These are phyloP conservation scores for Coemansia sp. DNA, from an alignment of 192 early-diverging fungal species.

Conservation along the genomic window DNA sequence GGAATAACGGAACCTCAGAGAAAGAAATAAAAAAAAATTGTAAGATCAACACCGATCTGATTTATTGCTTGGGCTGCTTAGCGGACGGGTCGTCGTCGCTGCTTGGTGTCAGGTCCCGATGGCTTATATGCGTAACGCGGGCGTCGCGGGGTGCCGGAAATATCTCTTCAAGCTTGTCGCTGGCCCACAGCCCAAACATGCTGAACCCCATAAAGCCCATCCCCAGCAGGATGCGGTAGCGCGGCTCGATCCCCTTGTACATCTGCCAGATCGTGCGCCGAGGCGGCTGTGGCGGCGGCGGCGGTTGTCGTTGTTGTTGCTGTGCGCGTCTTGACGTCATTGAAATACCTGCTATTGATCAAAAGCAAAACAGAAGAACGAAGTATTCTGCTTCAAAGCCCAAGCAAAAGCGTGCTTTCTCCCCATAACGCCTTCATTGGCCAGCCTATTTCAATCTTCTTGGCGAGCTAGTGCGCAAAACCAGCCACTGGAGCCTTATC, in stretches of 20 bases:
- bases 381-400: no score
- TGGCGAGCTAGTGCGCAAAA: no score
- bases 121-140: conserved; percentile 33
- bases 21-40: neutral
- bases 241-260: conserved; percentile 49
- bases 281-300: conserved; percentile 5
- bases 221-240: conserved; percentile 47
- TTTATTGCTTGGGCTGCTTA: neutral
- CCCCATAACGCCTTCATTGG: no score
- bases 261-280: conserved; percentile 38
- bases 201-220: conserved; percentile 53
- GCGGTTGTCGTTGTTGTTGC: conserved; percentile 1
- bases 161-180: conserved; percentile 42
- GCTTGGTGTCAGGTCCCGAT: conserved; percentile 12
- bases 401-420: no score
- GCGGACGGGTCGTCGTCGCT: neutral
- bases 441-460: no score
- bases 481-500: no score
- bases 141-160: conserved; percentile 34
- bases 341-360: neutral
- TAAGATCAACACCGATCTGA: conserved; percentile 7
- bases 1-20: neutral
- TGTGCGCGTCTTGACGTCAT: conserved; percentile 1
- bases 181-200: conserved; percentile 49
- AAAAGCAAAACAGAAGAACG: no score